These are phyloP conservation scores for Ganoderma resinaceum DNA, from an alignment of 1,284 basidiomycete genomes.

Conservation along the genomic window DNA sequence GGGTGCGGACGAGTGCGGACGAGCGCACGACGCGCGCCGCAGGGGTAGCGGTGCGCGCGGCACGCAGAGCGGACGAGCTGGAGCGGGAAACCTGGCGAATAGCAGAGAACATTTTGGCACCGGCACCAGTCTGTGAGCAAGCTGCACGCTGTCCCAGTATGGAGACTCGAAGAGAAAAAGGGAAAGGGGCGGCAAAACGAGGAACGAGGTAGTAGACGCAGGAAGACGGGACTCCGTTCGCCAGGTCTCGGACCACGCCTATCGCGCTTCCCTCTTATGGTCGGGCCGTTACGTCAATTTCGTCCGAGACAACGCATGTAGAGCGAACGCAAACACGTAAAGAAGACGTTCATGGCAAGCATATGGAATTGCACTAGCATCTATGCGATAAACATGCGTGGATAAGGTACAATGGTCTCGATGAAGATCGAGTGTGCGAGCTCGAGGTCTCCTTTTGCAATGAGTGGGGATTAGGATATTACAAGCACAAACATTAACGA, in stretches of 20 bases:
- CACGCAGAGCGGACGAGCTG: slow-evolving; percentile 35
- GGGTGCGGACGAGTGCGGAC: slow-evolving; percentile 41
- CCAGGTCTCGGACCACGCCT: slow-evolving; percentile 22
- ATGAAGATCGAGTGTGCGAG: slow-evolving; percentile 33
- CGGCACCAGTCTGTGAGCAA: background rate
- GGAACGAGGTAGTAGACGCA: slow-evolving; percentile 1
- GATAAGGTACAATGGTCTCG: slow-evolving; percentile 27
- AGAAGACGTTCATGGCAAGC: slow-evolving; percentile 6
- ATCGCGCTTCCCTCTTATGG: slow-evolving; percentile 29
- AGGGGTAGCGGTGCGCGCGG: slow-evolving; percentile 32
- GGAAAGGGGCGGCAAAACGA: slow-evolving; percentile 5
- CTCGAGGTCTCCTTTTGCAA: slow-evolving; percentile 35
- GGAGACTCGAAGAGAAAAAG: slow-evolving; percentile 5
- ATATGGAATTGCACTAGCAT: slow-evolving; percentile 22
- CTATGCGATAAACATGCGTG: slow-evolving; percentile 29
- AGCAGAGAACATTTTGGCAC: slow-evolving; percentile 36
- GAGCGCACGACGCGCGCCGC: slow-evolving; percentile 28
- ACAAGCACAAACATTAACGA: slow-evolving; percentile 37
- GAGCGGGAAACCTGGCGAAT: slow-evolving; percentile 41
- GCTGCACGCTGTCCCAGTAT: background rate
- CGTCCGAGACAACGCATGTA: background rate
- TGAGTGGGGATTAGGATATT: slow-evolving; percentile 37
- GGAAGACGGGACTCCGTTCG: slow-evolving; percentile 24
- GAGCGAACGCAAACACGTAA: background rate
- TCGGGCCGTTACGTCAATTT: slow-evolving; percentile 26